Evolutionary conservation across 495 filamentous ascomycete species (phyloP).

Genomic region (Penicillium paradoxum): DNA sequence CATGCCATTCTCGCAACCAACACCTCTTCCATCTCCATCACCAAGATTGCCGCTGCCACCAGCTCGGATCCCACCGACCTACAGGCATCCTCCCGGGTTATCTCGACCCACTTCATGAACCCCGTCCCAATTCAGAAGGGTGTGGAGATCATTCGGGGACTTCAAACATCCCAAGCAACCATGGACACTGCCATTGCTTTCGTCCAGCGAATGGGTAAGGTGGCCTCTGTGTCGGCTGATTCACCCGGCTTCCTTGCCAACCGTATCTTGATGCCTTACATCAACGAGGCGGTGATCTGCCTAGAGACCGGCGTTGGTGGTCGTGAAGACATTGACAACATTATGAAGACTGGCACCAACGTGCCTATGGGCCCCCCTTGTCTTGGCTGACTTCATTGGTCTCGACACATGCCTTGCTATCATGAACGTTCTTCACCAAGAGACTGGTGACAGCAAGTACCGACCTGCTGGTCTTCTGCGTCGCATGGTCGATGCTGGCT

Average conservation of each 20-base stretch:
- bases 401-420: constrained; percentile 95
- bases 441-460: constrained; percentile 95
- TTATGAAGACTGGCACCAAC: constrained; percentile 99
- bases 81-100: constrained; percentile 77
- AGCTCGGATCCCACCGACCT: constrained; percentile 70
- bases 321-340: constrained; percentile 87
- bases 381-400: constrained; percentile 95
- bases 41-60: constrained; percentile 85
- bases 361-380: constrained; percentile 96
- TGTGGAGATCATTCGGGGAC: constrained; percentile 90
- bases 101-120: constrained; percentile 99
- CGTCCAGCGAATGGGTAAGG: constrained; percentile 88
- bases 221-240: constrained; percentile 79
- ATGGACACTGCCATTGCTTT: constrained; percentile 80
- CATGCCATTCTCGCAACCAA: constrained; percentile 95
- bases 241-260: constrained; percentile 95
- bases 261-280: constrained; percentile 97
- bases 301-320: constrained; percentile 86
- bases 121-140: constrained; percentile 95
- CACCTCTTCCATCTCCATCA: constrained; percentile 96
- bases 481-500: constrained; percentile 98
- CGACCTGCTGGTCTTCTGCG: constrained; percentile 75
- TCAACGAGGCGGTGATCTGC: constrained; percentile 97
- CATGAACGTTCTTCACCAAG: constrained; percentile 90
- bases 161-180: constrained; percentile 83